phyloP scores from a whole-genome alignment of 139 green algal genomes.

The Tetradesmus obliquus region DNA sequence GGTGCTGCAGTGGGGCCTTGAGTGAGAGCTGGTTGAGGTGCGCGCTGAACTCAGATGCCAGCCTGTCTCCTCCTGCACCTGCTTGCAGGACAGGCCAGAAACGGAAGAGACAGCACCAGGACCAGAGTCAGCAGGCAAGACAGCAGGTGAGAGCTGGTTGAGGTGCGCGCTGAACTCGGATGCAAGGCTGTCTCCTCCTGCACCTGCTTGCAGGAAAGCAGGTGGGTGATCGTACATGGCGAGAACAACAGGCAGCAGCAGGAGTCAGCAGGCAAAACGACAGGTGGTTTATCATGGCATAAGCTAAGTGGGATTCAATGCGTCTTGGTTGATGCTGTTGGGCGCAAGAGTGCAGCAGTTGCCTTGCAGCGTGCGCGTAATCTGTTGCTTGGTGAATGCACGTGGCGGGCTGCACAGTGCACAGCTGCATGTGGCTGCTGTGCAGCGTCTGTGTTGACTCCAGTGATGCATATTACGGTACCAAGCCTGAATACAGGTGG shows the following conservation, averaged over 20 bases:
- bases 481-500: too few relatives aligned
- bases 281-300: background rate
- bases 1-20: slow-evolving; percentile 6
- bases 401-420: background rate
- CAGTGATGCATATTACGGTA: too few relatives aligned
- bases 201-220: background rate
- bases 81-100: background rate
- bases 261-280: background rate
- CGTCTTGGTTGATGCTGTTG: too few relatives aligned
- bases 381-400: background rate
- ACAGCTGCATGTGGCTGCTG: background rate
- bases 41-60: slow-evolving; percentile 47
- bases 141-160: background rate
- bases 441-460: background rate
- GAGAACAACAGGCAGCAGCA: background rate
- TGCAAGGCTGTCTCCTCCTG: slow-evolving; percentile 40
- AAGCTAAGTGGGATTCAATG: too few relatives aligned
- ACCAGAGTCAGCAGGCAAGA: background rate
- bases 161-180: slow-evolving; percentile 35
- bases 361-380: background rate
- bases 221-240: too few relatives aligned
- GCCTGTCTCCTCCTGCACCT: slow-evolving; percentile 30
- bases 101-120: background rate
- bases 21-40: slow-evolving; percentile 47
- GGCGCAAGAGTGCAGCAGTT: too few relatives aligned